A percentile compares a stretch with the other conserved stretches of the same genome.
These are phyloP conservation scores for Hymenoscyphus fructigenus DNA, from an alignment of 2,329 filamentous ascomycete species.

Conservation along the genomic window DNA sequence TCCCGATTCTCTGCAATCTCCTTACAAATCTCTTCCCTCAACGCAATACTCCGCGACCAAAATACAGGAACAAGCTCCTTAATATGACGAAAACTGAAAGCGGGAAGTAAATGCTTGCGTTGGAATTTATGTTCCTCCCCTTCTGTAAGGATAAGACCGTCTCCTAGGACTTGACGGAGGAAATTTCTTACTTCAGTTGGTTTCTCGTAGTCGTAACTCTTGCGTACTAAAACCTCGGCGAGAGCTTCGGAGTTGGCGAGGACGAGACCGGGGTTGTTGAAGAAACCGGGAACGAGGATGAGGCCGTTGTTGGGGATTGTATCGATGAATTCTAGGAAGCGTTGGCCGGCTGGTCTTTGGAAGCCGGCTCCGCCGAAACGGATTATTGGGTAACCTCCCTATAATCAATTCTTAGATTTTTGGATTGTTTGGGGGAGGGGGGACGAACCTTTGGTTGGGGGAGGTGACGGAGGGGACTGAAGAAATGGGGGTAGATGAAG, in stretches of 20 bases:
- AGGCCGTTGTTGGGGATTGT: slow-evolving; percentile 65
- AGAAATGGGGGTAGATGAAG: slow-evolving; percentile 25
- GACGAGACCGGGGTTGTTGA: slow-evolving; percentile 60
- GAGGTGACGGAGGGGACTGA: slow-evolving; percentile 26
- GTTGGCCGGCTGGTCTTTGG: slow-evolving; percentile 17
- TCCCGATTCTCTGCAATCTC: slow-evolving; percentile 42
- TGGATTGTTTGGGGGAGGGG: not conserved
- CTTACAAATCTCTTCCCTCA: slow-evolving; percentile 58
- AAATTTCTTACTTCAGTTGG: slow-evolving; percentile 52
- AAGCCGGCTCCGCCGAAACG: slow-evolving; percentile 12
- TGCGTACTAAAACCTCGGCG: slow-evolving; percentile 66
- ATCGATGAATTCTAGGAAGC: slow-evolving; percentile 42
- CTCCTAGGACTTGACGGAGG: slow-evolving; percentile 63
- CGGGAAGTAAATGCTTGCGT: slow-evolving; percentile 73
- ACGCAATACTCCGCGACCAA: slow-evolving; percentile 72
- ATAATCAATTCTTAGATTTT: too few species aligned
- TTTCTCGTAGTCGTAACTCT: slow-evolving; percentile 68
- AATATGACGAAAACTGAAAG: slow-evolving; percentile 78
- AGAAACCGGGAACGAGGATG: slow-evolving; percentile 61
- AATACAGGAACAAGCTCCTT: slow-evolving; percentile 82
- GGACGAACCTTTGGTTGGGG: slow-evolving; percentile 24
- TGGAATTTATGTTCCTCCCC: slow-evolving; percentile 83
- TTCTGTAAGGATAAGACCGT: slow-evolving; percentile 70
- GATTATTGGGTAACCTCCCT: slow-evolving; percentile 11
- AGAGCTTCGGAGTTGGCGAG: slow-evolving; percentile 60